Percentiles rank a stretch among this genome's conserved stretches.
phyloP scores from a whole-genome alignment of 345 rosid genomes.

The Ceriops tagal region DNA sequence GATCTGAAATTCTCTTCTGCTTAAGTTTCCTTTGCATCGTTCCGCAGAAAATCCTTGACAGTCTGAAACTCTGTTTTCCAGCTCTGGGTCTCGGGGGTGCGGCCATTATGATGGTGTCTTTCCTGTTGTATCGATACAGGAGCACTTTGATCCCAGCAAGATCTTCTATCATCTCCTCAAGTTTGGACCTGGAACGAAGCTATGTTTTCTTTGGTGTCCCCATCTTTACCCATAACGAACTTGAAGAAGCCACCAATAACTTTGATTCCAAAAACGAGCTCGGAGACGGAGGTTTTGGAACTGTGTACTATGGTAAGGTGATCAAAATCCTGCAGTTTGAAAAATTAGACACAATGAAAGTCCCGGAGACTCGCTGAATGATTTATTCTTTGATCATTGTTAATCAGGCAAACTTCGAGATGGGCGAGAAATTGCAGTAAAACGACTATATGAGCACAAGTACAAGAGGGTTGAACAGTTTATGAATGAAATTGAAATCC shows the following conservation, averaged over 20 bases:
- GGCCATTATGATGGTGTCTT: conserved; percentile 15
- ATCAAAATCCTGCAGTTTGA: not conserved
- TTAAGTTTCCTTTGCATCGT: not conserved
- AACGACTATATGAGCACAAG: conserved; percentile 31
- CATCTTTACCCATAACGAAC: conserved; percentile 11
- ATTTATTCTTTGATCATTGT: not conserved
- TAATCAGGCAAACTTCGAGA: conserved; percentile 28
- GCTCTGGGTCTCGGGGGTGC: conserved; percentile 43
- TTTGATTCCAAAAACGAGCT: conserved; percentile 1
- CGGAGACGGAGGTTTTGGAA: conserved; percentile 18
- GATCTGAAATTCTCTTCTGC: not conserved
- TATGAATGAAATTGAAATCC: conserved; percentile 32
- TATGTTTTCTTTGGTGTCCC: conserved; percentile 3
- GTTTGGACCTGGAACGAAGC: conserved; percentile 37
- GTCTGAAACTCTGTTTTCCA: not conserved
- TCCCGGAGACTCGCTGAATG: not conserved
- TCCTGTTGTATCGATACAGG: conserved; percentile 12
- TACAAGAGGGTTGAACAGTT: conserved; percentile 27
- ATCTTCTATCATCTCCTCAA: conserved; percentile 24
- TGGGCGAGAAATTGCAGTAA: conserved; percentile 37
- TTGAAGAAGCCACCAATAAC: conserved; percentile 17
- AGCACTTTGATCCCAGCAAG: conserved; percentile 21
- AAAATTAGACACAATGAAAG: not conserved
- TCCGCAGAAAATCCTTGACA: not conserved
- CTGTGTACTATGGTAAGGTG: conserved; percentile 12